Percentiles rank a stretch among this genome's conserved stretches.
Evolutionary conservation across 176 grass and related monocot genomes (phyloP).

Genomic region (Calamus simplicifolius): DNA sequence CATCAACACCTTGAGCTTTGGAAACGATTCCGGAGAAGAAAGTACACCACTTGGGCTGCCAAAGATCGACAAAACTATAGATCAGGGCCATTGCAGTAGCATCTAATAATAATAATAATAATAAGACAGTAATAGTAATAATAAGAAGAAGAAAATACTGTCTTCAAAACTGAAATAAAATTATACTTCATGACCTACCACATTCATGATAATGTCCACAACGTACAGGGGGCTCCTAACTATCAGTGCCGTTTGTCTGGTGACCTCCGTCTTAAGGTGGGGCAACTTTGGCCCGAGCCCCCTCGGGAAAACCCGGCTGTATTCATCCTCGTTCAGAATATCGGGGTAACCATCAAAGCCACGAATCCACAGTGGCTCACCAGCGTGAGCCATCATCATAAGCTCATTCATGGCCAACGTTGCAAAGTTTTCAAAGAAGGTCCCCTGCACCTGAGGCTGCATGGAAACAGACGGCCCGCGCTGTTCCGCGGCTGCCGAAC

Average conservation of each 20-base stretch:
- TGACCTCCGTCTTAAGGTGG: slow-evolving; percentile 33
- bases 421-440: slow-evolving; percentile 20
- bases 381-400: slow-evolving; percentile 10
- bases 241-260: slow-evolving; percentile 28
- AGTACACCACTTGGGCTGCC: slow-evolving; percentile 33
- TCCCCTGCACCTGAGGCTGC: background rate
- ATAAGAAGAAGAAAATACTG: background rate
- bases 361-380: slow-evolving; percentile 29
- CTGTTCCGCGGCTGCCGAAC: too few species aligned
- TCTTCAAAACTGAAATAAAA: background rate
- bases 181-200: slow-evolving; percentile 26
- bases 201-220: slow-evolving; percentile 36
- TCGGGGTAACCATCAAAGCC: slow-evolving; percentile 21
- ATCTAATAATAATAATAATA: background rate
- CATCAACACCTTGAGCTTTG: slow-evolving; percentile 6
- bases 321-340: slow-evolving; percentile 28
- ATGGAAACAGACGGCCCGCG: background rate
- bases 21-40: slow-evolving; percentile 42
- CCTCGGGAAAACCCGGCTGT: slow-evolving; percentile 16
- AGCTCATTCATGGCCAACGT: slow-evolving; percentile 28
- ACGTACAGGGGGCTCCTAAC: slow-evolving; percentile 21
- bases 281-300: background rate
- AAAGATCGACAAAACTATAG: slow-evolving; percentile 5
- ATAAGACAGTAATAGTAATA: too few species aligned
- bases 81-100: background rate